Percentiles rank a stretch among this genome's conserved stretches.
Conservation (phyloP, 1,139 yeast genomes). For the Arxiozyma slooffiae region DNA sequence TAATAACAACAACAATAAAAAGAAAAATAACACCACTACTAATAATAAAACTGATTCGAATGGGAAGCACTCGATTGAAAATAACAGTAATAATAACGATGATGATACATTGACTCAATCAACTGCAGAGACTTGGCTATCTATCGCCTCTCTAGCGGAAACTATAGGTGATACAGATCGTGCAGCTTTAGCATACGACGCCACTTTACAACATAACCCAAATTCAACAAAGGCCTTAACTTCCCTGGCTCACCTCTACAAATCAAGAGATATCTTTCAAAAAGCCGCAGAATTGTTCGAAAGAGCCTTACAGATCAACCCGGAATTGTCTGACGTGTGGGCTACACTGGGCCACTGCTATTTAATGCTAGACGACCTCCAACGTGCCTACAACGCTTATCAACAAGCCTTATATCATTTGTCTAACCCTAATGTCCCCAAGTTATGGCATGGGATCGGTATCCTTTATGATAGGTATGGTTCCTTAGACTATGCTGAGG, state of each 20-base stretch:
- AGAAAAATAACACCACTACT: background rate
- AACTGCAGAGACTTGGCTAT: constrained; percentile 87
- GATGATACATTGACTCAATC: constrained; percentile 46
- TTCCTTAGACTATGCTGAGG: constrained; percentile 92
- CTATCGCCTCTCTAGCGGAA: constrained; percentile 86
- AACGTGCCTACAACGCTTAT: constrained; percentile 90
- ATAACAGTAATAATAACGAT: no score
- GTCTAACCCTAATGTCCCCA: constrained; percentile 91
- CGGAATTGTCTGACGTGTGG: constrained; percentile 95
- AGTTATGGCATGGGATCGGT: constrained; percentile 97
- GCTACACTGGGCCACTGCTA: constrained; percentile 95
- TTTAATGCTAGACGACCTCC: constrained; percentile 89
- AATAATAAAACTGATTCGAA: background rate
- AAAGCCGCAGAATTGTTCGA: constrained; percentile 92
- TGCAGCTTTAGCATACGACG: constrained; percentile 80
- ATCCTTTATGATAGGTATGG: constrained; percentile 93
- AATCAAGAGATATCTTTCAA: constrained; percentile 81
- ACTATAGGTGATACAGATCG: constrained; percentile 80
- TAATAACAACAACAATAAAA: background rate
- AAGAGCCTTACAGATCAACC: constrained; percentile 69
- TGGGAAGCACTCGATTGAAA: constrained; percentile 6
- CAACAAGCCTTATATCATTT: constrained; percentile 89
- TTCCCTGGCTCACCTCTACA: constrained; percentile 77
- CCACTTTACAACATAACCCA: constrained; percentile 82
- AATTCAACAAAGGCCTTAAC: constrained; percentile 77